Base-by-base conservation (phyloP, 257 asterid species). In the Nicotiana benthamiana region DNA sequence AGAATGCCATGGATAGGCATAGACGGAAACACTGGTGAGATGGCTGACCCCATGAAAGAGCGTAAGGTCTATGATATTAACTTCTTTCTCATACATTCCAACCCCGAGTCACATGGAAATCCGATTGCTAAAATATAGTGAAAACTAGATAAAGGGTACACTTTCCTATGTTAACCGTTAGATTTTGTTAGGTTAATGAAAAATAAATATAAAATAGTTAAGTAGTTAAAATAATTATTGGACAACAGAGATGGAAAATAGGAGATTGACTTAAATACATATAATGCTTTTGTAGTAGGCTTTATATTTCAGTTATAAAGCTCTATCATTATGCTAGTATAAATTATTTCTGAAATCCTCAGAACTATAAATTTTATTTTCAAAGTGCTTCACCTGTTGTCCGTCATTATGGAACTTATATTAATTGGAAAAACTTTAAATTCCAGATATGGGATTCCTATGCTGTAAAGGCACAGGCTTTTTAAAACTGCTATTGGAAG, bases 1-100 rank as follows among this genome's bases (percentile, higher is more conserved):
- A 96, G 89, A 96, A 92, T 84, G 92, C 98, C 98, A 48, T 95
- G 98, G 99, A 84, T 83, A 7, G 99, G 99, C 88, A 95, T 95
- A 34, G 99, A 93, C 28, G 98, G 99, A 75, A 93, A 92, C 57
- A 92, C 97, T 9, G 98, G 99, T 81, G 98, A 90, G 84, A 92
- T 91, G 63, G 83, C 94, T 62, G 99, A 95, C n/a, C n/a, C n/a
- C 80, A 92, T 95, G 99, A 90, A 95, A 85, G 99, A 94, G 87
- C 93, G 92, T 1, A 87, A 96, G 95, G 99, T n/a, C n/a, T 96
- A 80, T 65, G 88, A 8, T 65, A 15, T 76, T 79, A 26, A 24
- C 24, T 67, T 77, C 22, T n/a, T n/a, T n/a, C 10, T 62, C 51
- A 46, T 75, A 75, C 26, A 15, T n/a, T n/a, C n/a, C n/a, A n/a